Conservation (phyloP, 2,329 filamentous ascomycete genomes). For the Periconia sp. region DNA sequence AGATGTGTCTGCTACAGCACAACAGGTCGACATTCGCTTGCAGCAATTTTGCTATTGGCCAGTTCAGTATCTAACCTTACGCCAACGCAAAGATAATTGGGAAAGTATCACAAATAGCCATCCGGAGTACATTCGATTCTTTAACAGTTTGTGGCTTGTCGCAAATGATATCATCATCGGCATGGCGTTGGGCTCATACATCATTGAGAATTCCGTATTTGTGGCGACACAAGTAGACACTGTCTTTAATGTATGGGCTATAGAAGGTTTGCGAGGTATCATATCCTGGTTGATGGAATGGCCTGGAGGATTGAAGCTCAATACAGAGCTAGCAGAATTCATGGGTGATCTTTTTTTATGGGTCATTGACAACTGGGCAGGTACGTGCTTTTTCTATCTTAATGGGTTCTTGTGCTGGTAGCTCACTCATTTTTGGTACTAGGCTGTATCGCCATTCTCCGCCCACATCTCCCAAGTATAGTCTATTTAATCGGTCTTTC, state of each 20-base stretch:
- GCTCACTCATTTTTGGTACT: conserved; percentile 15
- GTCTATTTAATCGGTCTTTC: conserved; percentile 94
- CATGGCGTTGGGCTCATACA: conserved; percentile 92
- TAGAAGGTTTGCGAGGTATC: conserved; percentile 82
- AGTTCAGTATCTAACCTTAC: conserved; percentile 88
- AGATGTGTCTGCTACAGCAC: conserved; percentile 92
- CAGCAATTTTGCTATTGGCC: conserved; percentile 99
- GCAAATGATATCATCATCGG: conserved; percentile 99
- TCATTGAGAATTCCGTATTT: conserved; percentile 89
- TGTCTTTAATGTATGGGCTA: conserved; percentile 78
- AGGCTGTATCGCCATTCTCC: conserved; percentile 76
- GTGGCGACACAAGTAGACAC: conserved; percentile 78
- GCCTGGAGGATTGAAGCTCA: conserved; percentile 93
- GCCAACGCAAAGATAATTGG: conserved; percentile 90
- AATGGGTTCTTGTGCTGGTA: background rate
- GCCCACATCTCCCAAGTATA: conserved; percentile 78
- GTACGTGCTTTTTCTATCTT: conserved; percentile 50
- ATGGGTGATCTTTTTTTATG: conserved; percentile 93
- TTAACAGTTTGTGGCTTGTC: conserved; percentile 97
- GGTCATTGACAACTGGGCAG: conserved; percentile 98
- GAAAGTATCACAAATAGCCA: conserved; percentile 93
- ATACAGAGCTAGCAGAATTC: conserved; percentile 90
- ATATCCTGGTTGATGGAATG: conserved; percentile 96
- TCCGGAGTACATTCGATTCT: conserved; percentile 97
- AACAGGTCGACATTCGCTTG: conserved; percentile 94